These are phyloP conservation scores for Dipodascus albidus DNA, from an alignment of 805 yeast species.

Conservation along the genomic window DNA sequence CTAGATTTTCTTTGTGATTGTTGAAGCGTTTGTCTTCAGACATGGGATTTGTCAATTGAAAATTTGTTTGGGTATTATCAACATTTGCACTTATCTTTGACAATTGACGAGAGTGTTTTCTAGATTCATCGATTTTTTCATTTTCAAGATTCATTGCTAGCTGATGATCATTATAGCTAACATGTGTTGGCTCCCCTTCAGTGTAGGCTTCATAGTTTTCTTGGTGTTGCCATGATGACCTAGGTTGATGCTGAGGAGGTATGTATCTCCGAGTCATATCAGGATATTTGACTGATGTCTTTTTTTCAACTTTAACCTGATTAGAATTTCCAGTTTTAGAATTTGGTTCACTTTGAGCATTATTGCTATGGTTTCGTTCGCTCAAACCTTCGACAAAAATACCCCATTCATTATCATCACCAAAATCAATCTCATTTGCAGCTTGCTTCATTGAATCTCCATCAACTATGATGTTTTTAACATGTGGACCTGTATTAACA, in stretches of 20 bases:
- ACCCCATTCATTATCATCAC: background rate
- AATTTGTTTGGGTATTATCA: background rate
- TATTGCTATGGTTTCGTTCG: background rate
- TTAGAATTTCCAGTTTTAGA: background rate
- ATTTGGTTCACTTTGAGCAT: background rate
- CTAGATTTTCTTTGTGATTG: background rate
- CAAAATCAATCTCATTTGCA: background rate
- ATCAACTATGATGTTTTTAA: slow-evolving; percentile 9
- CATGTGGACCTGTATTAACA: slow-evolving; percentile 16
- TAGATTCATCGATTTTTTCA: background rate
- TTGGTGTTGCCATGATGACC: background rate
- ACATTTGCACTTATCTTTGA: background rate
- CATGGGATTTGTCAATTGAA: background rate
- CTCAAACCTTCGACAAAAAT: background rate
- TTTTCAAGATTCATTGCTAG: background rate
- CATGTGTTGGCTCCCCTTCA: background rate
- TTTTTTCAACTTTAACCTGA: background rate
- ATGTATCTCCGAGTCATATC: background rate
- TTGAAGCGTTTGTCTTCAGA: background rate
- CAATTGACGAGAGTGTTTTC: background rate
- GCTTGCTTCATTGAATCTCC: background rate
- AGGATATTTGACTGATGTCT: background rate
- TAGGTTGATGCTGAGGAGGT: too few relatives aligned
- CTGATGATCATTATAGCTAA: background rate
- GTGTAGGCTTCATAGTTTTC: background rate